Base-by-base conservation (phyloP, 2,329 filamentous ascomycete species). In the Sarocladium strictum region DNA sequence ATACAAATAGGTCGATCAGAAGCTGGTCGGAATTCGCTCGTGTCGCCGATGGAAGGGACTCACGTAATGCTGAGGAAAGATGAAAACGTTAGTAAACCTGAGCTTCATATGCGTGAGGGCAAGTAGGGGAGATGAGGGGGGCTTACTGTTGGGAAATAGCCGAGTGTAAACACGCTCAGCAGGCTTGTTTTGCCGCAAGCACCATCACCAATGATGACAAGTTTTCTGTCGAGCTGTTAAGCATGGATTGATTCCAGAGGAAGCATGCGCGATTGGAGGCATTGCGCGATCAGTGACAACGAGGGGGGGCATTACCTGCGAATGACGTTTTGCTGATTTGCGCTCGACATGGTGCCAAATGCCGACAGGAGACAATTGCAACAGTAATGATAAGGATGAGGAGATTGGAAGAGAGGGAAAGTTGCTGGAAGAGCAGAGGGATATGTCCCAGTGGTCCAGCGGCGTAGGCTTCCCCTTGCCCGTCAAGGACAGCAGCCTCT, bases 171-270 rank as follows among this genome's bases (percentile, higher is more conserved):
- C 62, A 99, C 94, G 69, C 92, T 97, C 61, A 99, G 78, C 65
- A 99, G 76, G 84, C 90, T 96, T 53, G 94, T 99, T 79, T 99
- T 99, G 65, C 94, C 94, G 74, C 94, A 99, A 63, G 94, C 94
- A 77, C 94, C 94, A 67, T 97, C 92, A 58, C 92, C 92, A 65
- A 97, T 96, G 63, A 97, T 97, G 65, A 97, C 92, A 67, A 97
- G 80, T 76, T 97, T 97, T 78, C 92, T 96, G 68, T 17, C 11
- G n/a, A 21, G 3, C 12, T 10, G 17, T 17, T 51, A 11, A 51
- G 47, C 47, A 49, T 49, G 11, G 17, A 7, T 3, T 14, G 38
- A 21, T 7, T 27, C 29, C n/a, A 24, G 9, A 9, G 43, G 23
- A 19, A 19, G 10, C 14, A 11, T 7, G 2, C 15, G 26, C 19